These are phyloP conservation scores for Aspergillus thermomutatus DNA, from an alignment of 2,329 filamentous ascomycete species.

Conservation along the genomic window DNA sequence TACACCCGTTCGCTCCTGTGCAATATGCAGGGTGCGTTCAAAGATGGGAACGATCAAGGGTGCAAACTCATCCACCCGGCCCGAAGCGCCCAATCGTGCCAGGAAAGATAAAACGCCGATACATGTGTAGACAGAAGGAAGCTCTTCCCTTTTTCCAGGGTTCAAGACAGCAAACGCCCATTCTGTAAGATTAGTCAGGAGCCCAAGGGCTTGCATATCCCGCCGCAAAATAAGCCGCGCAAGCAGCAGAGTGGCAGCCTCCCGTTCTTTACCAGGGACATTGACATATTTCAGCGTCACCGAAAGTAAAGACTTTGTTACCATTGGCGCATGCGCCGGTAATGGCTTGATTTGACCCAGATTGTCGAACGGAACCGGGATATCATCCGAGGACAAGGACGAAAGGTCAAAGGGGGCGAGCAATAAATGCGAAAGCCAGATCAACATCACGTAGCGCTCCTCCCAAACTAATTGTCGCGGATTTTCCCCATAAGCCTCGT, in stretches of 20 bases:
- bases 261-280: conserved; percentile 78
- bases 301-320: conserved; percentile 67
- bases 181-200: conserved; percentile 64
- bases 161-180: conserved; percentile 67
- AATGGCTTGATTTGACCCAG: conserved; percentile 39
- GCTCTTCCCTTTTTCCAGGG: conserved; percentile 37
- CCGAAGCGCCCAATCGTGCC: conserved; percentile 67
- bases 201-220: conserved; percentile 78
- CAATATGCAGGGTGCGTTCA: conserved; percentile 58
- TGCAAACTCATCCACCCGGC: conserved; percentile 71
- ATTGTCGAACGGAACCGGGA: conserved; percentile 35
- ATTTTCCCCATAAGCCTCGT: conserved; percentile 16
- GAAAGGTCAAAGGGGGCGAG: conserved; percentile 86
- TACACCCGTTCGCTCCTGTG: conserved; percentile 48
- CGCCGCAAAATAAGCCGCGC: conserved; percentile 77
- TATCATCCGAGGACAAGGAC: conserved; percentile 65
- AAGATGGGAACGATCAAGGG: conserved; percentile 66
- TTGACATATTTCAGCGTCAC: conserved; percentile 69
- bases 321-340: conserved; percentile 61
- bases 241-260: conserved; percentile 79
- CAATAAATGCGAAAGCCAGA: conserved; percentile 82
- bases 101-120: conserved; percentile 79
- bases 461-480: conserved; percentile 66
- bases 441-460: conserved; percentile 78
- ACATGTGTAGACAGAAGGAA: conserved; percentile 64